phyloP scores from a whole-genome alignment of 495 filamentous ascomycete genomes.

The Opeltia flavorubescens region DNA sequence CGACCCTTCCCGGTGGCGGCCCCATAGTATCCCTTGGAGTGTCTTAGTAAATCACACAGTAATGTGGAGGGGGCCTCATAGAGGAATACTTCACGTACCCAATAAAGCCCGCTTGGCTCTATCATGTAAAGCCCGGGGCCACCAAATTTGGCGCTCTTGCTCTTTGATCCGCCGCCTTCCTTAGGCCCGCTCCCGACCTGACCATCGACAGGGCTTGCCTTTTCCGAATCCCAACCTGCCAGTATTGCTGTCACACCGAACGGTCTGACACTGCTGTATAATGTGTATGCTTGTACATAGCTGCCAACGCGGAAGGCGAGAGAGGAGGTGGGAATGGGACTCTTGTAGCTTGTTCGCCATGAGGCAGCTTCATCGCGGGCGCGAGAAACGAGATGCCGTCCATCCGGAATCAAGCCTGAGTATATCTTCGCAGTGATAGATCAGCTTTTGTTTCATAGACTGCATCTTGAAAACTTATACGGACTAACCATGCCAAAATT shows the following conservation, averaged over 20 bases:
- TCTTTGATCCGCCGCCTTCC: constrained; percentile 68
- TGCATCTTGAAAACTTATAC: background rate
- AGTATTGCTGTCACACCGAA: constrained; percentile 94
- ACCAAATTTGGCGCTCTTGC: constrained; percentile 58
- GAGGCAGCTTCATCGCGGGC: constrained; percentile 82
- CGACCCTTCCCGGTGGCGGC: constrained; percentile 92
- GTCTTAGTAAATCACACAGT: background rate
- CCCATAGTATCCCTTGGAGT: constrained; percentile 74
- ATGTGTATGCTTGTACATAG: constrained; percentile 92
- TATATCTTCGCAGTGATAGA: constrained; percentile 48
- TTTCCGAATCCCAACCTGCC: constrained; percentile 81
- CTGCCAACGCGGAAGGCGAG: constrained; percentile 83
- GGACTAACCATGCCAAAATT: constrained; percentile 73
- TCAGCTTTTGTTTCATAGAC: no score
- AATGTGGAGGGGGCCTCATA: background rate
- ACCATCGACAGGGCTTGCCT: constrained; percentile 66
- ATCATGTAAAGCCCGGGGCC: constrained; percentile 96
- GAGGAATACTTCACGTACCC: constrained; percentile 54
- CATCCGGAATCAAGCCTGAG: constrained; percentile 86
- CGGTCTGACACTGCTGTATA: constrained; percentile 89
- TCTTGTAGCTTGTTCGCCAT: constrained; percentile 84
- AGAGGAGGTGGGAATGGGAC: constrained; percentile 72
- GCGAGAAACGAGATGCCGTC: constrained; percentile 85
- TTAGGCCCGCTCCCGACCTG: constrained; percentile 69
- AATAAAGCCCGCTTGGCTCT: constrained; percentile 90